Evolutionary conservation across 2,329 filamentous ascomycete genomes (phyloP), one percentile per base, ranked within the genome.

Genomic region (Paraphoma sp.): DNA sequence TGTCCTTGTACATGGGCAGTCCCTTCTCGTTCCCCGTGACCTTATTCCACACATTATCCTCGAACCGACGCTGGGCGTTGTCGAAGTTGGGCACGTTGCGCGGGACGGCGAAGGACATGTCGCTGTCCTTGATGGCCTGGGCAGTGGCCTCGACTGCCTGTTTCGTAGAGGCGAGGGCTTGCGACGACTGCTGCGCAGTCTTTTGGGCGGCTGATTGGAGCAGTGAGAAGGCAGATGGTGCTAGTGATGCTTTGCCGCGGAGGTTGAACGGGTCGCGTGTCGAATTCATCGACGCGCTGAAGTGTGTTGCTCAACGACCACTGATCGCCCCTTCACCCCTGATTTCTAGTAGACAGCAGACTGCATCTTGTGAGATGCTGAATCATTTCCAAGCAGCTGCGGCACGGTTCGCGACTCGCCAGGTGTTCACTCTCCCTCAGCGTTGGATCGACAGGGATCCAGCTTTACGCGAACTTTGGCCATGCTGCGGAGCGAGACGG

Each of bases 1-100:
- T 99, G 80, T 99, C 95, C 79, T 99, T 99, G 82, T 99, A 99
- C 90, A 98, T 93, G 45, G 95, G 95, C 60, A 99, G 81, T 55
- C 87, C 76, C 78, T 85, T 82, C 46, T 83, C 80, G 48, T 78
- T 77, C 38, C 88, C 86, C 60, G 93, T 88, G 57, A 93, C 71
- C 53, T 72, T 77, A 17, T 64, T 68, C 77, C 77, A 79, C 36
- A 76, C 73, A 65, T 72, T 74, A 60, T 80, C 77, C 52, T 79
- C 79, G 56, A 76, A 71, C 51, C 67, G 63, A 67, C 76, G 68
- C 67, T 76, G 75, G 16, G 77, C 72, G 65, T 76, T 74, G 57
- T 79, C 71, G 60, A 80, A 78, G 45, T 73, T 76, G 30, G 78
- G 76, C 6, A 79, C 71, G 67, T 78, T 78, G 63, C 74, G 74